Base-by-base conservation (phyloP, 768 basidiomycete genomes). In the Goffeauzyma gilvescens region DNA sequence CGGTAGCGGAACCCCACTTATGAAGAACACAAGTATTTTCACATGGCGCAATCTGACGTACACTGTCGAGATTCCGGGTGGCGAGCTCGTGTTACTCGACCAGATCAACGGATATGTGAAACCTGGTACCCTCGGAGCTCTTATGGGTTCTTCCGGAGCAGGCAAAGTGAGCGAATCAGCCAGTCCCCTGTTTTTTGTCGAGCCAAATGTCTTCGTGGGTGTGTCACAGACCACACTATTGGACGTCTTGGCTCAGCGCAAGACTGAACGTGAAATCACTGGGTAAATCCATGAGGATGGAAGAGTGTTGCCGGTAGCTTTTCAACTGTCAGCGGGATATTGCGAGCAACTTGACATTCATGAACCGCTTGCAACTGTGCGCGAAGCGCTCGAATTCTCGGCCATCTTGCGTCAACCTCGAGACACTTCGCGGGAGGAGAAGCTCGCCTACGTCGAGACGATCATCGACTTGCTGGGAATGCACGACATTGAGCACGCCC, bases 91-190 rank as follows among this genome's bases (percentile, higher is more conserved):
- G 28, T 67, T 85, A 2, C 66, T 85, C 42, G 71, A 83, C 49
- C 71, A 81, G 34, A 70, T 87, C 10, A 79, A 75, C 22, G 83
- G 83, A 0, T 86, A 72, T 59, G 81, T 83, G 15, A 74, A 73
- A 8, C 85, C 83, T 0, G 84, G 85, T 4, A 83, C 76, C 60
- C 74, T 33, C 48, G 85, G 84, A 0, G 85, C 83, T 1, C 69
- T 89, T 8, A 84, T 89, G 82, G 84, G 84, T 3, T 50, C 55
- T 6, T 59, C 57, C 13, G 62, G 62, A 26, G 58, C 57, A 2
- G 55, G 56, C 9, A 57, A 60, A 35, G 57, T 38, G 13, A 34
- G 17, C 31, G n/a, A n/a, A n/a, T n/a, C n/a, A n/a, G n/a, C n/a
- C n/a, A n/a, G n/a, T n/a, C n/a, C 5, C 17, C 41, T 42, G 23